A percentile compares a stretch with the other conserved stretches of the same genome.
Conservation (phyloP, 768 basidiomycete species). For the Chalciporus piperatus region DNA sequence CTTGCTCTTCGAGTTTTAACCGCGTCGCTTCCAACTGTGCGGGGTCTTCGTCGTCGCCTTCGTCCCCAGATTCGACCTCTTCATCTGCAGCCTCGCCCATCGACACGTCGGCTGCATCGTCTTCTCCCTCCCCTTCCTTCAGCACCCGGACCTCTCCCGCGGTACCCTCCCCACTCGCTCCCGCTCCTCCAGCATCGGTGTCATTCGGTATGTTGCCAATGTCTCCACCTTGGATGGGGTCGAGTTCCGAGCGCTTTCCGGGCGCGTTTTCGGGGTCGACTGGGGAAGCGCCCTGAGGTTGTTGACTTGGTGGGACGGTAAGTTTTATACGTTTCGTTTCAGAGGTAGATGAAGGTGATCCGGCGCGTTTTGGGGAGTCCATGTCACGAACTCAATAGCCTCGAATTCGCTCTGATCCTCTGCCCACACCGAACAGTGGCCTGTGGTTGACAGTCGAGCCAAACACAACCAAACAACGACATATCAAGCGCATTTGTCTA, state of each 20-base stretch:
- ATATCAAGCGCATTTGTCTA: no score
- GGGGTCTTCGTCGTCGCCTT: constrained; percentile 83
- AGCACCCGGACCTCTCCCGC: constrained; percentile 36
- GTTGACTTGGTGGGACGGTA: constrained; percentile 43
- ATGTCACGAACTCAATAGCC: constrained; percentile 35
- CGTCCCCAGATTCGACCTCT: constrained; percentile 73
- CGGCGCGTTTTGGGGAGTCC: constrained; percentile 67
- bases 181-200: constrained; percentile 21
- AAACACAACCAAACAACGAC: no score
- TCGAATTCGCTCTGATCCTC: constrained; percentile 1
- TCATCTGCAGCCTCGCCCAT: constrained; percentile 81
- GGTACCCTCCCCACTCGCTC: constrained; percentile 18
- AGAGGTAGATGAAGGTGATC: constrained; percentile 51
- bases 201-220: constrained; percentile 66
- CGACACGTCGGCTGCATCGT: constrained; percentile 71
- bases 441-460: no score
- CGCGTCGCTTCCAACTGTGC: constrained; percentile 81
- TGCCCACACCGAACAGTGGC: no score
- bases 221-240: constrained; percentile 76
- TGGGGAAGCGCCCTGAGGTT: constrained; percentile 63
- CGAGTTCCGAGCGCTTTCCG: constrained; percentile 87
- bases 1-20: constrained; percentile 78
- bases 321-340: constrained; percentile 60
- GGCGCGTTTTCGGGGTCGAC: constrained; percentile 78
- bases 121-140: constrained; percentile 59